Conservation (phyloP, 768 basidiomycete genomes). For the Pluteus cervinus region DNA sequence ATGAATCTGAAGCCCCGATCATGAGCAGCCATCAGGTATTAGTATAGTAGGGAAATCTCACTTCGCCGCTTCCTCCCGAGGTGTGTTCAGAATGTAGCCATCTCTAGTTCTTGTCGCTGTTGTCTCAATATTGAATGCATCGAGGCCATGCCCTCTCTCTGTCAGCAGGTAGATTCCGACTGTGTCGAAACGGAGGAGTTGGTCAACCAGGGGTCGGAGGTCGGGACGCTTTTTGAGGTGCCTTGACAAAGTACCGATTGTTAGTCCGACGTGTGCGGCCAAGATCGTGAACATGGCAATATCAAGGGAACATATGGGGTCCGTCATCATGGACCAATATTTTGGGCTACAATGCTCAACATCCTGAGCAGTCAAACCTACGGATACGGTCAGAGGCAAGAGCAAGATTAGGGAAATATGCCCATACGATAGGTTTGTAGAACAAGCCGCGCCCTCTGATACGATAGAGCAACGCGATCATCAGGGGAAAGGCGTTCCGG, state of each 20-base stretch:
- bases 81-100: constrained; percentile 51
- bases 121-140: constrained; percentile 56
- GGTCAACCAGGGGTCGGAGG: constrained; percentile 39
- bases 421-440: constrained; percentile 42
- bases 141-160: constrained; percentile 56
- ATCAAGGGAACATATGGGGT: constrained; percentile 46
- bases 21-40: constrained; percentile 5
- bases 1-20: constrained; percentile 39
- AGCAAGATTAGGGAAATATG: not conserved
- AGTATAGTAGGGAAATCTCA: constrained; percentile 18
- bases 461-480: constrained; percentile 43
- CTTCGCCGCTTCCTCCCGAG: constrained; percentile 55
- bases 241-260: constrained; percentile 48
- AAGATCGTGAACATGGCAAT: constrained; percentile 49
- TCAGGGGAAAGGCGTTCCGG: constrained; percentile 39
- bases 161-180: constrained; percentile 48
- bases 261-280: constrained; percentile 44
- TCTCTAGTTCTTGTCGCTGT: constrained; percentile 44
- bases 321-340: constrained; percentile 50
- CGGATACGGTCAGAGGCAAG: constrained; percentile 7
- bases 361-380: constrained; percentile 39
- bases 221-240: constrained; percentile 44
- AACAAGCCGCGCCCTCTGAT: constrained; percentile 42
- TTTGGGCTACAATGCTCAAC: constrained; percentile 40
- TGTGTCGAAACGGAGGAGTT: constrained; percentile 46